These are phyloP conservation scores for Phyllosticta citrichinensis DNA, from an alignment of 2,329 filamentous ascomycete genomes.

Conservation along the genomic window DNA sequence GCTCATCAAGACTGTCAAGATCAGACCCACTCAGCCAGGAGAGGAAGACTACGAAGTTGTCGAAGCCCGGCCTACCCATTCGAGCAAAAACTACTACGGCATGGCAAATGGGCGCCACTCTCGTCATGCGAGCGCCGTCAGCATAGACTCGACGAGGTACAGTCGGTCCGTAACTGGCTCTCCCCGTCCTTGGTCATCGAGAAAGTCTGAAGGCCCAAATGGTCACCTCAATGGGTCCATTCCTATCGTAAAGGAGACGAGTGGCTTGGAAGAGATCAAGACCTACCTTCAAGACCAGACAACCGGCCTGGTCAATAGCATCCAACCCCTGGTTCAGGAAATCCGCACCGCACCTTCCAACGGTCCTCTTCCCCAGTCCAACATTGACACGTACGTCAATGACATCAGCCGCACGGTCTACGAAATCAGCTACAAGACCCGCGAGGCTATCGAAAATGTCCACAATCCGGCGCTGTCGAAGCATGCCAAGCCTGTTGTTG, in stretches of 20 bases:
- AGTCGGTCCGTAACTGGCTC: constrained; percentile 27
- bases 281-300: constrained; percentile 78
- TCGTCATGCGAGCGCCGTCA: constrained; percentile 25
- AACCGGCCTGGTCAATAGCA: constrained; percentile 65
- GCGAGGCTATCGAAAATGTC: constrained; percentile 38
- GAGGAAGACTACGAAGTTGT: constrained; percentile 59
- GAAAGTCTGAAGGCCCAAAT: constrained; percentile 8
- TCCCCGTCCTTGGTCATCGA: constrained; percentile 13
- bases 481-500: constrained; percentile 41
- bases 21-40: constrained; percentile 63
- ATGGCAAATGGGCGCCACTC: constrained; percentile 14
- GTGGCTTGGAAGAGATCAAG: constrained; percentile 50
- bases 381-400: constrained; percentile 58
- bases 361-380: constrained; percentile 14
- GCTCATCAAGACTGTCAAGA: constrained; percentile 72
- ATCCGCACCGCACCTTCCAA: constrained; percentile 41
- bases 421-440: constrained; percentile 56
- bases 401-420: constrained; percentile 62
- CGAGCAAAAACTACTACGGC: constrained; percentile 5
- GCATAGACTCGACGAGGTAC: constrained; percentile 20
- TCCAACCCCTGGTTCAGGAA: constrained; percentile 66
- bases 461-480: constrained; percentile 44
- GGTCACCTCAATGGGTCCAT: constrained; percentile 14
- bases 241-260: constrained; percentile 15
- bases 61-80: background rate